Percentiles rank a stretch among this genome's conserved stretches.
Conservation (phyloP, 768 basidiomycete genomes). For the Exidia glandulosa region DNA sequence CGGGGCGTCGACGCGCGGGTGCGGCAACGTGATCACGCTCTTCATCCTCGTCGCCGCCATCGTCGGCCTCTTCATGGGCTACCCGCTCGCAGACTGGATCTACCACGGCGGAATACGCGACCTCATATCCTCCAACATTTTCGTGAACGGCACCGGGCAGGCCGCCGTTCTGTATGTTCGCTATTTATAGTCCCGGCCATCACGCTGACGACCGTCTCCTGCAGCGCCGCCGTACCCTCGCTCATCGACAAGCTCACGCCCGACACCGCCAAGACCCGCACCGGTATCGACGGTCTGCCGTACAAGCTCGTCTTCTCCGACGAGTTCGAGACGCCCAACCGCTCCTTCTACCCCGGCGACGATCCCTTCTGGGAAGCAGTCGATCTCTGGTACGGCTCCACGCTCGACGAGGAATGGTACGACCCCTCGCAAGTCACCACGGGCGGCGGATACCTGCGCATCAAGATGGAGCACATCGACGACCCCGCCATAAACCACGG, state of each 20-base stretch:
- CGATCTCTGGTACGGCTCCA: constrained; percentile 63
- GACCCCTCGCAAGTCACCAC: constrained; percentile 59
- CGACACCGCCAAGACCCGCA: constrained; percentile 38
- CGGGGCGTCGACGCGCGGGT: constrained; percentile 26
- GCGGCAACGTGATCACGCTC: constrained; percentile 27
- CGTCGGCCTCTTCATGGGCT: constrained; percentile 29
- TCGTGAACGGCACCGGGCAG: constrained; percentile 60
- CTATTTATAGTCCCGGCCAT: constrained; percentile 2
- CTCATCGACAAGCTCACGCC: constrained; percentile 70
- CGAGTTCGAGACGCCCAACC: constrained; percentile 67
- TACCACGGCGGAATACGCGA: constrained; percentile 22
- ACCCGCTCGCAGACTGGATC: constrained; percentile 37
- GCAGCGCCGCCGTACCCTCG: constrained; percentile 34
- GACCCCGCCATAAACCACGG: constrained; percentile 34
- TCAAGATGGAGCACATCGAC: constrained; percentile 49
- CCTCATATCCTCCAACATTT: constrained; percentile 50
- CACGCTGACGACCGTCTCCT: background rate
- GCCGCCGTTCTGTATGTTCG: constrained; percentile 39
- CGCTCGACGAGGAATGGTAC: constrained; percentile 67
- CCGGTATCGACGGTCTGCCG: constrained; percentile 57
- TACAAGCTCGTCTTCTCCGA: constrained; percentile 73
- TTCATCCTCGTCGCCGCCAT: constrained; percentile 21
- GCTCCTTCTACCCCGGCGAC: constrained; percentile 60
- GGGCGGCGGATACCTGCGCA: constrained; percentile 49
- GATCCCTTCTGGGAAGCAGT: constrained; percentile 65